Conservation (phyloP, 2,329 filamentous ascomycete species). For the Microsporum canis region DNA sequence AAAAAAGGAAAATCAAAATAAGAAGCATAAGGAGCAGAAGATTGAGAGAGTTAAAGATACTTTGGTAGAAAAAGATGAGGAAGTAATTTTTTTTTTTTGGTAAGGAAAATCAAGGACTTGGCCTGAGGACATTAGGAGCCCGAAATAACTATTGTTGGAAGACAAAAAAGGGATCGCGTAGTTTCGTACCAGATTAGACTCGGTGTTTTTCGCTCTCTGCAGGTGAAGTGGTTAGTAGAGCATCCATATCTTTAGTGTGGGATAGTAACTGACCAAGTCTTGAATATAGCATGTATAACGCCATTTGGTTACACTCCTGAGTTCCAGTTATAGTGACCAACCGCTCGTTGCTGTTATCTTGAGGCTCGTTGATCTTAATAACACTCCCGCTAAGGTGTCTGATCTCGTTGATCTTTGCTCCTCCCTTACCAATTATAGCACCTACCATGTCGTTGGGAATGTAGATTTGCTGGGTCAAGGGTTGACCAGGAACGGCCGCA, state of each 20-base stretch:
- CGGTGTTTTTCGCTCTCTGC: conserved; percentile 68
- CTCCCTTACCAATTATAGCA: conserved; percentile 96
- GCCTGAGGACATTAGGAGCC: background rate
- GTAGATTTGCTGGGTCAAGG: conserved; percentile 94
- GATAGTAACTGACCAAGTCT: conserved; percentile 60
- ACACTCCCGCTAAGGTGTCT: conserved; percentile 93
- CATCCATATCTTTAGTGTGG: background rate
- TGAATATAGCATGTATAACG: conserved; percentile 98
- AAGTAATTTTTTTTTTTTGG: conserved; percentile 1
- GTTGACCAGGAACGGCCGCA: conserved; percentile 63
- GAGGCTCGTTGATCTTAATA: conserved; percentile 99
- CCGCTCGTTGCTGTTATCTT: conserved; percentile 97
- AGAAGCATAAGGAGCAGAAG: background rate
- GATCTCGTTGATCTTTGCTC: conserved; percentile 98
- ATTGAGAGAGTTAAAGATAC: background rate
- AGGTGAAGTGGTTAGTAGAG: background rate
- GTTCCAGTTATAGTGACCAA: conserved; percentile 96
- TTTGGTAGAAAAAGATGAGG: background rate
- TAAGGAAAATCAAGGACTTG: conserved; percentile 1
- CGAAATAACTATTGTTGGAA: background rate
- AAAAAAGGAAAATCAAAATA: conserved; percentile 1
- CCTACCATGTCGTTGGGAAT: conserved; percentile 99
- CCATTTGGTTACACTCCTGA: conserved; percentile 98
- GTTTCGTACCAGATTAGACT: conserved; percentile 35
- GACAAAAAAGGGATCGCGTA: background rate